Conservation (phyloP, 257 asterid species). For the Primulina huaijiensis region DNA sequence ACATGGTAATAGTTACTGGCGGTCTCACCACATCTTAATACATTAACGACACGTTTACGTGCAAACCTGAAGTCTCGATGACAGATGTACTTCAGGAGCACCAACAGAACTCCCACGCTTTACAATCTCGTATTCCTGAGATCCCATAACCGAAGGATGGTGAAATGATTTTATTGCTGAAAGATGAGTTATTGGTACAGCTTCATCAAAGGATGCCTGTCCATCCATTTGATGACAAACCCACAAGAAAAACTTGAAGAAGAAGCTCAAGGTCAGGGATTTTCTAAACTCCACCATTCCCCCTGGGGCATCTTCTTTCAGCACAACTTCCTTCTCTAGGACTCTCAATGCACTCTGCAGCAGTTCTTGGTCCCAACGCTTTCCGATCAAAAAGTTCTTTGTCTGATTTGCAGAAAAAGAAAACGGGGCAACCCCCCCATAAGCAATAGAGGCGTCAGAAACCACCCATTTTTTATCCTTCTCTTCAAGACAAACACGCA, state of each 20-base stretch:
- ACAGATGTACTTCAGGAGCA: slow-evolving; percentile 84
- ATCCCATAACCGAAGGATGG: slow-evolving; percentile 57
- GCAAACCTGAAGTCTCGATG: slow-evolving; percentile 81
- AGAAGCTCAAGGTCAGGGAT: slow-evolving; percentile 80
- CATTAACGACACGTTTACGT: not conserved
- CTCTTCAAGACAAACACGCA: slow-evolving; percentile 69
- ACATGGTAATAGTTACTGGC: not conserved
- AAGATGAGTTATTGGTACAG: slow-evolving; percentile 61
- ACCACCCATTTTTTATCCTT: slow-evolving; percentile 62
- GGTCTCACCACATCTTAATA: no score
- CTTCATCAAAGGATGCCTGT: slow-evolving; percentile 41
- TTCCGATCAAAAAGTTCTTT: slow-evolving; percentile 58
- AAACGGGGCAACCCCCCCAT: slow-evolving; percentile 92
- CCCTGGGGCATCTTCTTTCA: slow-evolving; percentile 89
- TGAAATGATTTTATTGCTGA: slow-evolving; percentile 66
- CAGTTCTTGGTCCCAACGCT: slow-evolving; percentile 64
- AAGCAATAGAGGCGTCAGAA: slow-evolving; percentile 69
- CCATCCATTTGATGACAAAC: slow-evolving; percentile 79
- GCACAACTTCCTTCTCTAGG: slow-evolving; percentile 64
- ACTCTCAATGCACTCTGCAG: slow-evolving; percentile 57
- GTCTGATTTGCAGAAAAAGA: slow-evolving; percentile 59
- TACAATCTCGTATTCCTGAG: slow-evolving; percentile 70
- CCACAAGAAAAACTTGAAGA: slow-evolving; percentile 91
- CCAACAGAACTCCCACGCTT: slow-evolving; percentile 84
- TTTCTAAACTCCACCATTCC: slow-evolving; percentile 94